Base-by-base conservation (phyloP, 2,329 filamentous ascomycete species). In the Botryosphaeria dothidea region DNA sequence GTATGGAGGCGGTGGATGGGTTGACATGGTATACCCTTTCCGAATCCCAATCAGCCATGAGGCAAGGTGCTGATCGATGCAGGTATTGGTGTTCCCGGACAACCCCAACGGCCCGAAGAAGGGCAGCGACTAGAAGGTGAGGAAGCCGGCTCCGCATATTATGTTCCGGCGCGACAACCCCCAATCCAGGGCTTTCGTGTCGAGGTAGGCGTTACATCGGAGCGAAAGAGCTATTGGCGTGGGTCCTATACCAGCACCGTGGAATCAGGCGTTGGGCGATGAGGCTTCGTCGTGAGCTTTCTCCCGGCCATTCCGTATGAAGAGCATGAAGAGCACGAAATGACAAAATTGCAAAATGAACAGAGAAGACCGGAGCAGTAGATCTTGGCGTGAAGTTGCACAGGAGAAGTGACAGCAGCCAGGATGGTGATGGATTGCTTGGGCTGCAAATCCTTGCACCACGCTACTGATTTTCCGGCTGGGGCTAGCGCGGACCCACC, bases 1-100 rank as follows among this genome's bases (percentile, higher is more conserved):
- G 65, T 93, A 92, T 78, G 90, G 89, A 21, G 92, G 92, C 41
- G 91, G 92, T 34, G 89, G 87, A 19, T 97, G 93, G 92, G 84
- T 87, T 70, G 89, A 95, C 74, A 88, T 97, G 91, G 90, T 93
- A 75, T n/a, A n/a, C n/a, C n/a, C 38, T 41, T 11, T 34, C 62
- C 17, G 3, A 19, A 11, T 25, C n/a, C 15, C 3, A n/a, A 6
- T 8, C 48, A 21, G 23, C 17, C 48, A 21, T 21, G 23, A 34
- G 46, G 27, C 31, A 25, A 48, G 61, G 25, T 25, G 61, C 58
- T 62, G 34, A 49, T 21, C 31, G 2, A 11, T 15, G 21, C 58
- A 62, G 58, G 58, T 62, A 29, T 21, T 62, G 29, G 58, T 23
- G 21, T 62, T 62, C 17, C 58, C 45, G 31, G 58, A 62, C 15